phyloP scores from a whole-genome alignment of 73 alveolate genomes.

The Diophrys sp. region DNA sequence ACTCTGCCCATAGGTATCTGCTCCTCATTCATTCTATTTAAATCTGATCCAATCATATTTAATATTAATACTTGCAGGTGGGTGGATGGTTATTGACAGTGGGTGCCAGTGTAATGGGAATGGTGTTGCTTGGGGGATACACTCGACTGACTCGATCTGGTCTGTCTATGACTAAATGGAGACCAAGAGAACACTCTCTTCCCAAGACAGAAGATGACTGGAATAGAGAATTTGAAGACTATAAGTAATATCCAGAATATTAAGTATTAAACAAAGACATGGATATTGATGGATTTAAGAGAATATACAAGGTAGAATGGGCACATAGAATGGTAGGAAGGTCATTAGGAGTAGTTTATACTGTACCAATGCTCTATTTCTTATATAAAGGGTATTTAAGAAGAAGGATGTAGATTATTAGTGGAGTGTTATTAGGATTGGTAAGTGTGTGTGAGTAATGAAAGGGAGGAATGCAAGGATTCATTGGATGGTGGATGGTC shows the following conservation, averaged over 20 bases:
- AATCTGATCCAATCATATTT: too few species aligned
- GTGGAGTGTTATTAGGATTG: slow-evolving; percentile 9
- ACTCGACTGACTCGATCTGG: slow-evolving; percentile 87
- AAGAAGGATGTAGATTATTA: slow-evolving; percentile 37
- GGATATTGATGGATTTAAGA: slow-evolving; percentile 77
- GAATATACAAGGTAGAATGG: slow-evolving; percentile 75
- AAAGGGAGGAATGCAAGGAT: slow-evolving; percentile 75
- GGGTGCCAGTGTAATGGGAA: slow-evolving; percentile 74
- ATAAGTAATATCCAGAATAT: slow-evolving; percentile 82
- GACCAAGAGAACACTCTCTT: slow-evolving; percentile 60
- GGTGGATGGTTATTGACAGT: slow-evolving; percentile 83
- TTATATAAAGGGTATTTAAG: slow-evolving; percentile 62
- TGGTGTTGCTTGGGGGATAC: slow-evolving; percentile 85
- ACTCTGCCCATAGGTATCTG: too few species aligned
- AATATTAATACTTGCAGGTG: too few species aligned
- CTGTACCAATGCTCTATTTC: slow-evolving; percentile 68
- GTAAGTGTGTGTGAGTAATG: background rate
- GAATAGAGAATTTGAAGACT: slow-evolving; percentile 81
- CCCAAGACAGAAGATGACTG: slow-evolving; percentile 79
- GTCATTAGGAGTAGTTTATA: slow-evolving; percentile 61
- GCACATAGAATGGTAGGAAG: slow-evolving; percentile 83
- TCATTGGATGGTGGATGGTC: slow-evolving; percentile 95
- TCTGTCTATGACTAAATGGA: slow-evolving; percentile 88
- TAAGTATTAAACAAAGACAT: slow-evolving; percentile 54
- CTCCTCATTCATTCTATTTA: too few species aligned